Evolutionary conservation across 2,329 filamentous ascomycete genomes (phyloP).

Genomic region (Penicillium brasilianum): DNA sequence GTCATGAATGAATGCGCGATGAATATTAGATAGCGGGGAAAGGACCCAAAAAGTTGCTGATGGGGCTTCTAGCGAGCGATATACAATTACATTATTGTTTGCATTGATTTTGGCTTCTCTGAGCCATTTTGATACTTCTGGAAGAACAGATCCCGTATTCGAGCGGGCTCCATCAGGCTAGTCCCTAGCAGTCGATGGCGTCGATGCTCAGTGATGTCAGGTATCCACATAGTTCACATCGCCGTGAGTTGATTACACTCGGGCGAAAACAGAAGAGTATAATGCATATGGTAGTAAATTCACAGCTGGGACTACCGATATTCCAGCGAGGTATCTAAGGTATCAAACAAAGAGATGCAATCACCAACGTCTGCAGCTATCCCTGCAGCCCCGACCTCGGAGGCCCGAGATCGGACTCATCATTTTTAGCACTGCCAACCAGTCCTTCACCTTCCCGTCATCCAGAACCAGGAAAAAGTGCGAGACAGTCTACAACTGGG

Average conservation of each 20-base stretch:
- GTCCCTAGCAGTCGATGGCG: neutral
- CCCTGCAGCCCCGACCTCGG: neutral
- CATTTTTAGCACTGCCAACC: neutral
- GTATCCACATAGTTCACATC: constrained; percentile 8
- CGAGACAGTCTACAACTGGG: constrained; percentile 68
- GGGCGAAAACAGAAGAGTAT: neutral
- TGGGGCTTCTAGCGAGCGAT: constrained; percentile 7
- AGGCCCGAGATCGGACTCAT: constrained; percentile 6
- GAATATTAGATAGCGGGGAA: constrained; percentile 26
- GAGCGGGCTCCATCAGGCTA: neutral
- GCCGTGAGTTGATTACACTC: neutral
- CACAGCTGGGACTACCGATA: constrained; percentile 10
- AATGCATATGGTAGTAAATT: constrained; percentile 5
- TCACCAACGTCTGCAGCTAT: neutral
- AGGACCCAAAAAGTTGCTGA: constrained; percentile 6
- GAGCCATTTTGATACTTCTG: neutral
- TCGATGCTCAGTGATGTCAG: constrained; percentile 15
- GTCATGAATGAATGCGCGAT: constrained; percentile 31
- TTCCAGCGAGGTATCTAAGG: constrained; percentile 20
- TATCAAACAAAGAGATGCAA: constrained; percentile 11
- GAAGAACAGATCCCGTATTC: neutral
- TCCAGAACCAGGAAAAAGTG: neutral
- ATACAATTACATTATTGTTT: neutral
- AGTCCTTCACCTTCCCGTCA: neutral
- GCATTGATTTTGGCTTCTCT: neutral